phyloP scores from a whole-genome alignment of 768 basidiomycete species.

The Mrakia gelida region DNA sequence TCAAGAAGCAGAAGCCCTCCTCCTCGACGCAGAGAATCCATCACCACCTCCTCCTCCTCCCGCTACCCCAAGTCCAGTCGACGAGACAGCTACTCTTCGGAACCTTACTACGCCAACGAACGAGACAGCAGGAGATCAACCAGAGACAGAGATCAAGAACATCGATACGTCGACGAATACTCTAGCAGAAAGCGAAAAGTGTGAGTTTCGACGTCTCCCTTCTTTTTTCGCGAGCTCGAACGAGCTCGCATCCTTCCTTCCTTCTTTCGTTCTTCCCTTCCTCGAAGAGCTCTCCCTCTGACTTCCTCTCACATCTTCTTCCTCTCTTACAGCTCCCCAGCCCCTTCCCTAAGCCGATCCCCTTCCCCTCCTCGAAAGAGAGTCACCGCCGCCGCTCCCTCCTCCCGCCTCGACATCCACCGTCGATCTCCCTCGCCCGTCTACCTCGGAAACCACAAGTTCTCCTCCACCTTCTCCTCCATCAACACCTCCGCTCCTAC shows the following conservation, averaged over 20 bases:
- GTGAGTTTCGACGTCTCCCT: background rate
- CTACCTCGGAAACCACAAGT: conserved; percentile 5
- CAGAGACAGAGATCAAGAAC: background rate
- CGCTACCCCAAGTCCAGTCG: background rate
- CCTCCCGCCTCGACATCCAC: background rate
- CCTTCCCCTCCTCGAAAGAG: conserved; percentile 2
- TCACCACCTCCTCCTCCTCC: conserved; percentile 1
- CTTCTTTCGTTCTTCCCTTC: no score
- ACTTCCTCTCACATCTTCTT: background rate
- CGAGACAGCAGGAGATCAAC: background rate
- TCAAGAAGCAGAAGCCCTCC: conserved; percentile 9
- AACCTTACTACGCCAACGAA: conserved; percentile 13
- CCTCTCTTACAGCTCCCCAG: background rate
- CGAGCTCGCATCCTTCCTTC: background rate
- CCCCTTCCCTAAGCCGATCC: conserved; percentile 1
- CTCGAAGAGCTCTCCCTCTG: no score
- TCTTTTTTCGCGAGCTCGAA: background rate
- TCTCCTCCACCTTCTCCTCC: conserved; percentile 8
- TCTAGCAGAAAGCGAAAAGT: conserved; percentile 20
- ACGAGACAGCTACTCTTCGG: conserved; percentile 14
- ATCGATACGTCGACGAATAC: conserved; percentile 5
- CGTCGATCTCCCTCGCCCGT: conserved; percentile 4
- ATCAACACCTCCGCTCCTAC: background rate
- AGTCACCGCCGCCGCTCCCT: background rate
- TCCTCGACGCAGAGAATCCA: conserved; percentile 1